Evolutionary conservation across 2,329 filamentous ascomycete genomes (phyloP).

Genomic region (Monilinia fructigena): DNA sequence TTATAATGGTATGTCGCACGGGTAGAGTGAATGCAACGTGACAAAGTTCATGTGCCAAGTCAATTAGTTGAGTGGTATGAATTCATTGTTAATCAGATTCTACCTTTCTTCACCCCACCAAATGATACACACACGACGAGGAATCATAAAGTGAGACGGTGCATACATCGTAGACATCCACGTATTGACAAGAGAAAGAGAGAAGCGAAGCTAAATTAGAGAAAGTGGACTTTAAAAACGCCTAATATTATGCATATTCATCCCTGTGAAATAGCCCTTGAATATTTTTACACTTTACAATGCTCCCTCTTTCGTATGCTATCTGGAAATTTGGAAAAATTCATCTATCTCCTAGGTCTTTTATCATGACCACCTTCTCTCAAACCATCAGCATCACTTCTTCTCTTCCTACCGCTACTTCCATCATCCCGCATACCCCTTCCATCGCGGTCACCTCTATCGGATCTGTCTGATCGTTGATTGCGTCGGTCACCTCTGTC

Average conservation of each 20-base stretch:
- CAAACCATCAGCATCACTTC: constrained; percentile 35
- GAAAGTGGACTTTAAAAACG: not conserved
- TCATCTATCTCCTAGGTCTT: constrained; percentile 32
- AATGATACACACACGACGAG: not conserved
- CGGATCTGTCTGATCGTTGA: constrained; percentile 23
- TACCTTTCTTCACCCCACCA: not conserved
- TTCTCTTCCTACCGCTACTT: constrained; percentile 37
- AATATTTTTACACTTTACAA: constrained; percentile 18
- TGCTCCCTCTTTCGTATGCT: not conserved
- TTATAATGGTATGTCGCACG: too few relatives aligned
- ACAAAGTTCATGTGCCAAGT: too few relatives aligned
- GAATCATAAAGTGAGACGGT: not conserved
- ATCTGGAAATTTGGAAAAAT: constrained; percentile 3
- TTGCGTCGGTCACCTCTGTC: constrained; percentile 30
- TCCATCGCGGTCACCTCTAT: constrained; percentile 34
- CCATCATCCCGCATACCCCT: constrained; percentile 31
- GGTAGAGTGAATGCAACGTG: too few relatives aligned
- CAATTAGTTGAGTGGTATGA: not conserved
- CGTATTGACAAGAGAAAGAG: not conserved
- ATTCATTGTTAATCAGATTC: not conserved
- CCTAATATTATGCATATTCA: constrained; percentile 19
- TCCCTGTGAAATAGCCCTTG: not conserved
- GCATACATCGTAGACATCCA: not conserved
- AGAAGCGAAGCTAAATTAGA: not conserved
- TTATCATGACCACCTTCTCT: constrained; percentile 40